Percentiles rank a stretch among this genome's conserved stretches.
Conservation (phyloP, 2,329 filamentous ascomycete species). For the Sordariomycetes sp. region DNA sequence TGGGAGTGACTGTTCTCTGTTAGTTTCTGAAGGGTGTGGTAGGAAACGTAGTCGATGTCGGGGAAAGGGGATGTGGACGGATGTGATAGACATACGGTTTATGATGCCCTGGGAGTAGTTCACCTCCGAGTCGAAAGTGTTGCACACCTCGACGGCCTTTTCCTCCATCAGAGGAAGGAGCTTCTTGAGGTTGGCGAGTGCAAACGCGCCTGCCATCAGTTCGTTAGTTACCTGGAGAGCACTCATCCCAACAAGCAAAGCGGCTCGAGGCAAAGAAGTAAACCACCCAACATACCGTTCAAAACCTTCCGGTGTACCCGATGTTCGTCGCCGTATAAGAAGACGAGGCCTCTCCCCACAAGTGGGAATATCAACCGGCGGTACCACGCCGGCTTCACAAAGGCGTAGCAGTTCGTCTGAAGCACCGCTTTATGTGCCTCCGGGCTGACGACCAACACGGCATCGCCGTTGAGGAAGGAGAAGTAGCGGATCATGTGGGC, state of each 20-base stretch:
- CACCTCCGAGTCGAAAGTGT: constrained; percentile 11
- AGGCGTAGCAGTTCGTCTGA: constrained; percentile 17
- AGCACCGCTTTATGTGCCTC: constrained; percentile 15
- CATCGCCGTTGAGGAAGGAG: constrained; percentile 14
- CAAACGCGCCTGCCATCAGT: constrained; percentile 16
- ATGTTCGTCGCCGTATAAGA: constrained; percentile 23
- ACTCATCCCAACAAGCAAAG: neutral
- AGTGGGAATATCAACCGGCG: constrained; percentile 13
- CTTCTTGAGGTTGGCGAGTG: constrained; percentile 17
- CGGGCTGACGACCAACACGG: constrained; percentile 14
- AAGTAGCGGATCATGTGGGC: constrained; percentile 17
- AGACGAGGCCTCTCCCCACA: constrained; percentile 18
- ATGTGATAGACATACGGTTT: constrained; percentile 6
- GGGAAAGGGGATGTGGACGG: constrained; percentile 12
- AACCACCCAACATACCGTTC: constrained; percentile 9
- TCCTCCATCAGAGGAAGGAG: constrained; percentile 21
- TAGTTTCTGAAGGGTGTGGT: constrained; percentile 11
- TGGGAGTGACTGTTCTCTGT: constrained; percentile 10
- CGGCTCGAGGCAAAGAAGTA: neutral
- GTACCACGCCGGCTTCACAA: constrained; percentile 18
- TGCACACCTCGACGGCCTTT: constrained; percentile 19
- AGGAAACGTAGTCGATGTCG: too few relatives aligned
- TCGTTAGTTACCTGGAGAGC: neutral
- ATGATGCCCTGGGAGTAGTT: constrained; percentile 8
- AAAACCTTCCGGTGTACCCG: constrained; percentile 21